Percentiles rank a stretch among this genome's conserved stretches.
Evolutionary conservation across 2,329 filamentous ascomycete genomes (phyloP).

Genomic region (Fusarium dimerum): DNA sequence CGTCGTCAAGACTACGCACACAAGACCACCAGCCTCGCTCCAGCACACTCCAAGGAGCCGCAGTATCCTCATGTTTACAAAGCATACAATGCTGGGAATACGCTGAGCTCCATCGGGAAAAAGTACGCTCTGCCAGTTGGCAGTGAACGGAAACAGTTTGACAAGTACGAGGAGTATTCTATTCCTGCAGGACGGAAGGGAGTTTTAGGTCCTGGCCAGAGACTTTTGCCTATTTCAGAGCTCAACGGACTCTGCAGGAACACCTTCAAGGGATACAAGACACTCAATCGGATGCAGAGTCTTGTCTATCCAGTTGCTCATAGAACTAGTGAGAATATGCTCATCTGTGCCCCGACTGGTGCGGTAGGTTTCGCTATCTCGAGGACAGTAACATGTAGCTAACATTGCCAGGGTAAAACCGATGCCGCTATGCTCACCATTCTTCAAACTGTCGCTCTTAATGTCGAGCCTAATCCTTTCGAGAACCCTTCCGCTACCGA

Average conservation of each 20-base stretch:
- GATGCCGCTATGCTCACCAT: slow-evolving; percentile 98
- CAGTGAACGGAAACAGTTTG: slow-evolving; percentile 66
- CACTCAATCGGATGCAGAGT: slow-evolving; percentile 97
- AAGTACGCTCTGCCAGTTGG: slow-evolving; percentile 82
- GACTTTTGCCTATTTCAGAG: slow-evolving; percentile 74
- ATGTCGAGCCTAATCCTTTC: slow-evolving; percentile 76
- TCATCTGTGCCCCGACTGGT: slow-evolving; percentile 96
- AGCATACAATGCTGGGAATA: slow-evolving; percentile 80
- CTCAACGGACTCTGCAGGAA: slow-evolving; percentile 85
- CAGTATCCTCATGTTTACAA: slow-evolving; percentile 95
- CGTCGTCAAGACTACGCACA: slow-evolving; percentile 77
- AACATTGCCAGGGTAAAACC: slow-evolving; percentile 72
- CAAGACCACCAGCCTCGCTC: slow-evolving; percentile 72
- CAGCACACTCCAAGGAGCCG: slow-evolving; percentile 70
- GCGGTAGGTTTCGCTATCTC: slow-evolving; percentile 54
- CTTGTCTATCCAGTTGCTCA: slow-evolving; percentile 94
- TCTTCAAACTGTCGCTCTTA: slow-evolving; percentile 85
- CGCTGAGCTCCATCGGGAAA: slow-evolving; percentile 74
- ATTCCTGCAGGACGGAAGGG: slow-evolving; percentile 84
- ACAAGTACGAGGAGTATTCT: slow-evolving; percentile 85
- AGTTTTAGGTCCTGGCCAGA: slow-evolving; percentile 69
- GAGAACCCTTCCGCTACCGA: slow-evolving; percentile 73
- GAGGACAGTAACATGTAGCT: slow-evolving; percentile 3
- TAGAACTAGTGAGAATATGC: slow-evolving; percentile 95
- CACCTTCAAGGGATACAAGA: slow-evolving; percentile 94